phyloP scores from a whole-genome alignment of 2,329 filamentous ascomycete species.

The Colletotrichum musicola region DNA sequence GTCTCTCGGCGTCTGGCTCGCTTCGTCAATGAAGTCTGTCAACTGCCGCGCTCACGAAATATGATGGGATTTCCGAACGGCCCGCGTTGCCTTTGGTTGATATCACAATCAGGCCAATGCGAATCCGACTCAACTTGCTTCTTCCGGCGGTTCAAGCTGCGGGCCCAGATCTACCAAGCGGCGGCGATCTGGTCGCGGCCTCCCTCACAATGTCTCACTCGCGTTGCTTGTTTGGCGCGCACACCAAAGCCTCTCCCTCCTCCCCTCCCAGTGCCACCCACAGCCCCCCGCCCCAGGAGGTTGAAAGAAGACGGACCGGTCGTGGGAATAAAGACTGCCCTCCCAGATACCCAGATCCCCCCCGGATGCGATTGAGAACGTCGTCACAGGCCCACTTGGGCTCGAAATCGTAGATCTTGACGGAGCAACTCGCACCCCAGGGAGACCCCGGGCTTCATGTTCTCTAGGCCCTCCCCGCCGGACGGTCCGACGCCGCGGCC shows the following conservation, averaged over 20 bases:
- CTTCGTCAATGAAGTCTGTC: too few species aligned
- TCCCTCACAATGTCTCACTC: not conserved
- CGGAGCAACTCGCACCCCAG: slow-evolving; percentile 8
- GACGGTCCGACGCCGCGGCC: slow-evolving; percentile 28
- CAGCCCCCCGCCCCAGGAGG: not conserved
- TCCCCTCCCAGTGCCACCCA: not conserved
- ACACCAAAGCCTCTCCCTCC: too few species aligned
- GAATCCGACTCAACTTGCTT: too few species aligned
- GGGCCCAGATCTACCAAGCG: too few species aligned
- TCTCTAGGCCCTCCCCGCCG: slow-evolving; percentile 4
- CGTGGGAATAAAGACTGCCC: slow-evolving; percentile 1
- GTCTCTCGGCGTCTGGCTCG: too few species aligned
- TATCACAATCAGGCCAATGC: too few species aligned
- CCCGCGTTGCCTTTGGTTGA: too few species aligned
- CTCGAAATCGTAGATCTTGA: slow-evolving; percentile 21
- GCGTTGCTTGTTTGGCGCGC: not conserved
- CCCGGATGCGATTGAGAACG: slow-evolving; percentile 24
- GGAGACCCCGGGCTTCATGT: slow-evolving; percentile 16
- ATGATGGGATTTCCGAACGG: too few species aligned
- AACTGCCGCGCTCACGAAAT: too few species aligned
- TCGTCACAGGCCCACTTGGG: slow-evolving; percentile 21
- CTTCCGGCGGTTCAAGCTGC: too few species aligned
- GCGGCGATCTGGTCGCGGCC: too few species aligned
- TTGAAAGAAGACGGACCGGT: slow-evolving; percentile 1
- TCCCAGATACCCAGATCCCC: not conserved